Conservation (phyloP, 805 yeast species). For the Saturnispora galanensis region DNA sequence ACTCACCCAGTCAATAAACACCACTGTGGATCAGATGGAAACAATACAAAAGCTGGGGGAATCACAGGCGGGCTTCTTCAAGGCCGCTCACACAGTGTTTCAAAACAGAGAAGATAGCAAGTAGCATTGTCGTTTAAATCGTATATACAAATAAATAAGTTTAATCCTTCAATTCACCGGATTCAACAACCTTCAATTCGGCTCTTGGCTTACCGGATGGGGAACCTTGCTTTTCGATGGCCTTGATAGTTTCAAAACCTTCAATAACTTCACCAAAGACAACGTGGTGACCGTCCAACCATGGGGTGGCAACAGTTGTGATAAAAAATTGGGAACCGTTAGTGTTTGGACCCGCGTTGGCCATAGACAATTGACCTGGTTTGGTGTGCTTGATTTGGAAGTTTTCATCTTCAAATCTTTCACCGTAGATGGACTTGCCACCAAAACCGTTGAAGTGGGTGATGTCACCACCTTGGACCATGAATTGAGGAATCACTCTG, state of each 20-base stretch:
- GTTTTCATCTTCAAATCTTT: slow-evolving; percentile 70
- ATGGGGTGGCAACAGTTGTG: slow-evolving; percentile 78
- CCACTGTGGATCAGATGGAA: slow-evolving; percentile 21
- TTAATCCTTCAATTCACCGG: slow-evolving; percentile 42
- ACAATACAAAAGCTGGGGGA: slow-evolving; percentile 20
- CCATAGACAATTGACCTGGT: slow-evolving; percentile 86
- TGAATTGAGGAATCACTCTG: slow-evolving; percentile 92
- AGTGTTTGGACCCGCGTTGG: slow-evolving; percentile 97
- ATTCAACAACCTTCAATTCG: slow-evolving; percentile 42
- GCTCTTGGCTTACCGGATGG: slow-evolving; percentile 37
- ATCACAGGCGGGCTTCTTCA: slow-evolving; percentile 23
- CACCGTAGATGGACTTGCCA: slow-evolving; percentile 80
- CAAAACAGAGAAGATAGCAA: slow-evolving; percentile 22
- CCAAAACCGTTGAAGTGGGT: slow-evolving; percentile 82
- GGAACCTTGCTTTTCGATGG: slow-evolving; percentile 59
- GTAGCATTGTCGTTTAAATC: slow-evolving; percentile 8
- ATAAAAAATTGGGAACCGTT: slow-evolving; percentile 97
- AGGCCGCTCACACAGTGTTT: slow-evolving; percentile 25
- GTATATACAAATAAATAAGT: slow-evolving; percentile 8
- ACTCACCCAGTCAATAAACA: slow-evolving; percentile 15
- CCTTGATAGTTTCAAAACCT: slow-evolving; percentile 79
- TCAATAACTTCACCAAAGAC: slow-evolving; percentile 89
- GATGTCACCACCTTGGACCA: slow-evolving; percentile 93
- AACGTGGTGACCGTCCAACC: slow-evolving; percentile 92
- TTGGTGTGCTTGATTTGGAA: slow-evolving; percentile 61